These are phyloP conservation scores for Aspergillus fischeri DNA, from an alignment of 2,329 filamentous ascomycete genomes.

Conservation along the genomic window DNA sequence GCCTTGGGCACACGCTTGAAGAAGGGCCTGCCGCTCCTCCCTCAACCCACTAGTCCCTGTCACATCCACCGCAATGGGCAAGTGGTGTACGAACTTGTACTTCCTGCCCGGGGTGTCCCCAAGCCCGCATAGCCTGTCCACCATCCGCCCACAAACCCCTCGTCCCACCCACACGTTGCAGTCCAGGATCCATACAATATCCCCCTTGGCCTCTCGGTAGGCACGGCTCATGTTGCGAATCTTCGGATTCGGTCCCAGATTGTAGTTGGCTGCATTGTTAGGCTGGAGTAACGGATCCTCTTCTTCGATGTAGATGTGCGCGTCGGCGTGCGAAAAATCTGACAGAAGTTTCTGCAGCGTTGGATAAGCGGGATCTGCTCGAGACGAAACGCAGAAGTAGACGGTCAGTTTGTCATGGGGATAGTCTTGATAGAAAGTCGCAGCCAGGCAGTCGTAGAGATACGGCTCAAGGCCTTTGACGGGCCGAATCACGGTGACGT, in stretches of 20 bases:
- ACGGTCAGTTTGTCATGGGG: conserved; percentile 71
- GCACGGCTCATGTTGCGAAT: conserved; percentile 93
- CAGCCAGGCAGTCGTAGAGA: conserved; percentile 87
- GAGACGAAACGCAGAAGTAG: conserved; percentile 74
- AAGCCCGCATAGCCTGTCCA: conserved; percentile 76
- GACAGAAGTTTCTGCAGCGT: conserved; percentile 66
- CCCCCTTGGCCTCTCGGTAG: conserved; percentile 81
- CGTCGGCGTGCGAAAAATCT: conserved; percentile 70
- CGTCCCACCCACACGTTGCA: conserved; percentile 91
- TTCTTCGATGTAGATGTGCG: conserved; percentile 71
- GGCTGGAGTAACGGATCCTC: conserved; percentile 67
- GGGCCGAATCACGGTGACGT: conserved; percentile 86
- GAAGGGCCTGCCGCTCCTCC: conserved; percentile 24
- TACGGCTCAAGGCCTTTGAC: conserved; percentile 88
- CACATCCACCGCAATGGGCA: conserved; percentile 83
- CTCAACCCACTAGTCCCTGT: conserved; percentile 26
- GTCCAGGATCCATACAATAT: conserved; percentile 91
- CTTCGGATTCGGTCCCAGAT: conserved; percentile 94
- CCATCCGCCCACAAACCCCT: conserved; percentile 79
- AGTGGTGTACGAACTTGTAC: conserved; percentile 92
- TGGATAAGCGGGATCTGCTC: conserved; percentile 70
- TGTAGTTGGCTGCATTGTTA: conserved; percentile 47
- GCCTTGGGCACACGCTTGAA: conserved; percentile 17
- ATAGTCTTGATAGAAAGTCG: conserved; percentile 79
- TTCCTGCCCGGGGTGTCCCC: conserved; percentile 41